Evolutionary conservation across 2,329 filamentous ascomycete species (phyloP), one percentile per base, ranked within the genome.

Genomic region (Sclerotinia trifoliorum): DNA sequence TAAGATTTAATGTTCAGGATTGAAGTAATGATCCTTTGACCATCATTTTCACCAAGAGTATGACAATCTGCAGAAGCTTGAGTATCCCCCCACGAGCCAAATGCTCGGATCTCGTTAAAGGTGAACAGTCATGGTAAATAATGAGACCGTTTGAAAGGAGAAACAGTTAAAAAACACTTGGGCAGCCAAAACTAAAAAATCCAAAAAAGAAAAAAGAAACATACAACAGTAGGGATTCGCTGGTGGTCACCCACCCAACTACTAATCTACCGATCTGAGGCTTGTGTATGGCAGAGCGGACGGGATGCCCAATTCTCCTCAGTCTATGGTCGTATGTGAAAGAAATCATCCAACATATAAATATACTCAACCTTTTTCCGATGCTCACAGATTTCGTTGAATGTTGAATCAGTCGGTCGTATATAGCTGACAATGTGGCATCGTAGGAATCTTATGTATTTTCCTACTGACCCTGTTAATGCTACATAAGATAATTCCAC

Each of bases 261-360:
- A 57, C 55, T 57, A 57, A 57, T 57, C 55, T 42, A 39, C 55
- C 55, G 55, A 57, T 57, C 55, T 57, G 32, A 57, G 13, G 55
- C 55, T 57, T 57, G 6, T 57, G 55, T 42, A 57, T 57, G 55
- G 55, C 55, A 57, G 55, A 57, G 55, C 55, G 55, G 55, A 57
- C 55, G 55, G 55, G 55, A 57, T 57, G 55, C 55, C 55, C 55
- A 57, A 10, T 57, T 42, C 21, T 57, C 55, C 6, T 57, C 32
- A 57, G 55, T 57, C 55, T 57, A 42, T 57, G 32, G 32, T 57
- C 55, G 32, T 57, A 57, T 57, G 32, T 56, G n/a, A 0, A 0
- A 24, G 21, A 8, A 4, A 0, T 0, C 0, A 0, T 0, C 1
- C 3, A 19, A 42, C n/a, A n/a, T 17, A 5, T 19, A 7, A 0